Conservation (phyloP, 2,329 filamentous ascomycete genomes). For the Orbilia blumenaviensis region DNA sequence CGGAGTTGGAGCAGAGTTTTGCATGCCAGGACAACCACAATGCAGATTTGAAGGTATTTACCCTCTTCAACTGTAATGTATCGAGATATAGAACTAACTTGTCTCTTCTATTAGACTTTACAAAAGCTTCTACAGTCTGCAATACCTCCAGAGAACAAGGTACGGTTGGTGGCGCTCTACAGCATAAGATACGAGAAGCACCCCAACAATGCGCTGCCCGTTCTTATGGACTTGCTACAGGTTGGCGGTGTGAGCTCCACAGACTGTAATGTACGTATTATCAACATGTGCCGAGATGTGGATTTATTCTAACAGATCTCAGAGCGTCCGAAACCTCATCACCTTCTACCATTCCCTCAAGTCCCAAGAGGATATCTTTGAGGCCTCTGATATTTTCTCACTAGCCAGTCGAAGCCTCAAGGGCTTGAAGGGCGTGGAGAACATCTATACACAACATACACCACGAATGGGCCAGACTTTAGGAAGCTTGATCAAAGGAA, state of each 20-base stretch:
- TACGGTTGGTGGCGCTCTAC: conserved; percentile 92
- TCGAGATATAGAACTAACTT: neutral
- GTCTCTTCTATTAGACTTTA: conserved; percentile 68
- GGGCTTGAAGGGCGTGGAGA: conserved; percentile 95
- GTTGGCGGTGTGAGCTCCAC: conserved; percentile 84
- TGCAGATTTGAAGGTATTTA: conserved; percentile 80
- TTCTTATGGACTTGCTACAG: conserved; percentile 87
- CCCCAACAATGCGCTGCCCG: conserved; percentile 80
- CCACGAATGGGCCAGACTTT: conserved; percentile 85
- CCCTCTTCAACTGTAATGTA: too few species aligned
- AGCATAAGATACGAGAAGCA: conserved; percentile 90
- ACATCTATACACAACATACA: conserved; percentile 98
- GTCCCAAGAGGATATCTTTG: conserved; percentile 84
- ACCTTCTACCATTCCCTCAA: conserved; percentile 82
- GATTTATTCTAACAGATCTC: neutral
- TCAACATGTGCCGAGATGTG: neutral
- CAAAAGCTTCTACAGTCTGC: conserved; percentile 85
- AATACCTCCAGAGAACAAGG: conserved; percentile 82
- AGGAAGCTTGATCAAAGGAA: conserved; percentile 91
- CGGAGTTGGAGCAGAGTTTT: conserved; percentile 93
- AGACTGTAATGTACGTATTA: conserved; percentile 65
- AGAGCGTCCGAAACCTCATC: conserved; percentile 76
- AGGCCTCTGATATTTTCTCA: conserved; percentile 88
- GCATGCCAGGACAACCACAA: conserved; percentile 97
- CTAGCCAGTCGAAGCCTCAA: conserved; percentile 88